Percentiles rank a stretch among this genome's conserved stretches.
These are phyloP conservation scores for Orbilia javanica DNA, from an alignment of 2,329 filamentous ascomycete species.

Conservation along the genomic window DNA sequence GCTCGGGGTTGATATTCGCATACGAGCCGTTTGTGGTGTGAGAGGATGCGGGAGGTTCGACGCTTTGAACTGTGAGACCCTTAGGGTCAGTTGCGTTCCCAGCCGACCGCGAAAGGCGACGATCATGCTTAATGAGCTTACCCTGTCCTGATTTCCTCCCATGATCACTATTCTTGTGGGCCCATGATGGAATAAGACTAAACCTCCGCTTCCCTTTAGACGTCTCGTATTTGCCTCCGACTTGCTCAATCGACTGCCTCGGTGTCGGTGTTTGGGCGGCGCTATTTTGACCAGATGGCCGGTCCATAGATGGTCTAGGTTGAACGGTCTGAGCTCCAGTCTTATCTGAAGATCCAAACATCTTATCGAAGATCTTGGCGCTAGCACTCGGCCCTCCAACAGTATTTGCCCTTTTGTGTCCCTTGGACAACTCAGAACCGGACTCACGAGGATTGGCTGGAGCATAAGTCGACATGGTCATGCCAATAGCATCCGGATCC, in stretches of 20 bases:
- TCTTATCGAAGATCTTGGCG: constrained; percentile 73
- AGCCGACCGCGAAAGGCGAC: constrained; percentile 57
- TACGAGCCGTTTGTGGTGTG: constrained; percentile 59
- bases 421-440: constrained; percentile 68
- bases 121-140: constrained; percentile 59
- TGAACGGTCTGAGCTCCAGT: constrained; percentile 43
- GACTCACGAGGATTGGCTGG: constrained; percentile 71
- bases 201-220: constrained; percentile 69
- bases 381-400: constrained; percentile 76
- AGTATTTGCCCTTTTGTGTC: constrained; percentile 76
- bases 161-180: constrained; percentile 49
- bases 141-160: constrained; percentile 58
- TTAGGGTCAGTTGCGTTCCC: constrained; percentile 56
- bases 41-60: constrained; percentile 45
- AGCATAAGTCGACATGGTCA: constrained; percentile 72
- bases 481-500: constrained; percentile 69
- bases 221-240: constrained; percentile 73
- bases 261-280: constrained; percentile 66
- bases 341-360: constrained; percentile 60
- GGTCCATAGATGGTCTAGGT: constrained; percentile 65
- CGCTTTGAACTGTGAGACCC: constrained; percentile 49
- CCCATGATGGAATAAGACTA: constrained; percentile 75
- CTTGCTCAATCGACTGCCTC: constrained; percentile 78
- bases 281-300: constrained; percentile 49
- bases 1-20: constrained; percentile 61